These are phyloP conservation scores for Neurospora hispaniola DNA, from an alignment of 495 filamentous ascomycete species.

Conservation along the genomic window DNA sequence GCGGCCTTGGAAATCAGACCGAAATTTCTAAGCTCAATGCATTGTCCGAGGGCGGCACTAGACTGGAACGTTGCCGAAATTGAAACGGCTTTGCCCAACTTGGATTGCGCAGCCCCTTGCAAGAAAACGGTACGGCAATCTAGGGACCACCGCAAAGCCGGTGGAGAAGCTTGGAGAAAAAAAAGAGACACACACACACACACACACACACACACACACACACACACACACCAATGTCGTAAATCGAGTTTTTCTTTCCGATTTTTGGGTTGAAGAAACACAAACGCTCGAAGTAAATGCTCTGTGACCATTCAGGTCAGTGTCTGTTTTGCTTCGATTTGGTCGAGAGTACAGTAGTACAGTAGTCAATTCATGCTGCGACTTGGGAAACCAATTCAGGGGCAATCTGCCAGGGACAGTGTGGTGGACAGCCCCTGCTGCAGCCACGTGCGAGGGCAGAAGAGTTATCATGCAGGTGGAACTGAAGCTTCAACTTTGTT, in stretches of 20 bases:
- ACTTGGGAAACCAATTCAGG: not conserved
- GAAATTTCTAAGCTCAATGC: conserved; percentile 27
- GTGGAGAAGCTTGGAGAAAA: not conserved
- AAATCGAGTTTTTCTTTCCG: not conserved
- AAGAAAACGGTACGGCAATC: not conserved
- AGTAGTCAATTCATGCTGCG: not conserved
- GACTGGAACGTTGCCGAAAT: conserved; percentile 34
- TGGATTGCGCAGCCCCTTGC: conserved; percentile 4
- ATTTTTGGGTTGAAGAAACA: not conserved
- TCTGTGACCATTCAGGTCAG: not conserved
- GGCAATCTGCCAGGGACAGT: not conserved
- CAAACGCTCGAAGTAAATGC: not conserved
- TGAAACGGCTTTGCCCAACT: conserved; percentile 28
- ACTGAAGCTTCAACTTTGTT: not conserved
- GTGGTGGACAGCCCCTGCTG: not conserved
- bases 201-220: not conserved
- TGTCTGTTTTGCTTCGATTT: not conserved
- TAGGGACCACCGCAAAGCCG: conserved; percentile 8
- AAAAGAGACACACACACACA: not conserved
- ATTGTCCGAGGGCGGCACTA: conserved; percentile 22
- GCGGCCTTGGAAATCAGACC: conserved; percentile 9
- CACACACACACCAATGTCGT: conserved; percentile 4
- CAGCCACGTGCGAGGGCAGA: not conserved
- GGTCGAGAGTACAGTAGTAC: not conserved
- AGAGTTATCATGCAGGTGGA: not conserved